Evolutionary conservation across 345 rosid genomes (phyloP), one percentile per base, ranked within the genome.

Genomic region (Corchorus olitorius): DNA sequence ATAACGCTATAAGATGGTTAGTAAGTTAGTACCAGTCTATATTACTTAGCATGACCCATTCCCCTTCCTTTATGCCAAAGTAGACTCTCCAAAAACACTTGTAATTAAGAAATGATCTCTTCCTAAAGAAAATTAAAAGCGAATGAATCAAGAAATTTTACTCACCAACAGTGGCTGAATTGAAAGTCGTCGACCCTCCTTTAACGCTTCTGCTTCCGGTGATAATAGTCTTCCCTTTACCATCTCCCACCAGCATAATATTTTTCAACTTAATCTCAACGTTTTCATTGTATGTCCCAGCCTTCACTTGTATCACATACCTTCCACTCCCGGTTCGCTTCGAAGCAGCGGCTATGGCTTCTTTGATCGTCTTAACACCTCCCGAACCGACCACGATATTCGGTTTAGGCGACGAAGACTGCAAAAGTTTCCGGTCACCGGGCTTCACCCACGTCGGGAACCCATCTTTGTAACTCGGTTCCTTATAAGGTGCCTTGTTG

Each of bases 121-220:
- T 54, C 59, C 33, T 6, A 20, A 67, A 48, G 41, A 12, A 67
- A 69, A 69, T 39, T 59, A 43, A 35, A 73, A 4, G 67, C 2
- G 8, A 27, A 22, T 20, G 27, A 72, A 39, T 1, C 58, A 55
- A 59, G 45, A 59, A 8, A 59, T 22, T 12, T 60, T 37, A 76
- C 98, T 87, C 78, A 95, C 99, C 97, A 74, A 95, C 87, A n/a
- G 97, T 95, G 34, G 93, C 98, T 34, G 97, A 93, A 8, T 85
- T 86, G 80, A 93, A 95, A 68, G 96, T 95, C 37, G 96, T 90
- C 56, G 87, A 43, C 15, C 99, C 99, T 61, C 97, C 94, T 2
- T 91, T 94, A 33, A 95, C 97, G 70, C 99, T 95, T 83, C 81
- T 86, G 82, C 98, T 95, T 0, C 91, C 96, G 45, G 96, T 90